These are phyloP conservation scores for Linnemannia hyalina DNA, from an alignment of 192 early-diverging fungal species.

Conservation along the genomic window DNA sequence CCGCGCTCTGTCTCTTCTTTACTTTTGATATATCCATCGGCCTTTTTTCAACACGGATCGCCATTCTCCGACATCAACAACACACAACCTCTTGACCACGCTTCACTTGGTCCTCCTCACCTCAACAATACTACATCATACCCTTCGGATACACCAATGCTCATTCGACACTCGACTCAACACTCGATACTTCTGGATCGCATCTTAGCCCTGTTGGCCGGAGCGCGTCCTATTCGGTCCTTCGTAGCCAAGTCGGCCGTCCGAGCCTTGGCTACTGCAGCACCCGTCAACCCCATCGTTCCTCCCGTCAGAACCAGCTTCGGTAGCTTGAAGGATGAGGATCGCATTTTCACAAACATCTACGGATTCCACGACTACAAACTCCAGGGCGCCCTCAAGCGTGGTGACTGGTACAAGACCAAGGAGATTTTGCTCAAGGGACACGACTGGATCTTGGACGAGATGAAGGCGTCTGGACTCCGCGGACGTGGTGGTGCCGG, in stretches of 20 bases:
- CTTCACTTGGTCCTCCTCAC: background rate
- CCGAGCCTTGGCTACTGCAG: slow-evolving; percentile 32
- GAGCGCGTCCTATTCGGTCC: slow-evolving; percentile 56
- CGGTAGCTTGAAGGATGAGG: slow-evolving; percentile 87
- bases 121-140: background rate
- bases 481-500: slow-evolving; percentile 97
- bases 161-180: background rate
- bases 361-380: slow-evolving; percentile 90
- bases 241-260: slow-evolving; percentile 28
- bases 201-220: slow-evolving; percentile 48
- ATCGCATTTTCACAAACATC: slow-evolving; percentile 98
- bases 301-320: slow-evolving; percentile 72
- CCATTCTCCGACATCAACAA: background rate
- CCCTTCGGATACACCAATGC: background rate
- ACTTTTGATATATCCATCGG: slow-evolving; percentile 3
- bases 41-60: background rate
- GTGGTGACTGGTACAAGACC: slow-evolving; percentile 98
- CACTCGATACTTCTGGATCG: slow-evolving; percentile 1
- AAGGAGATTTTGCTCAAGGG: slow-evolving; percentile 95
- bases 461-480: slow-evolving; percentile 94
- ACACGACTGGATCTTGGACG: slow-evolving; percentile 94
- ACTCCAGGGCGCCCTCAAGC: slow-evolving; percentile 88
- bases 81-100: background rate
- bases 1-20: background rate
- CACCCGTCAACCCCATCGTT: slow-evolving; percentile 42